Base-by-base conservation (phyloP, 257 asterid genomes). In the Solanum medicagineum region DNA sequence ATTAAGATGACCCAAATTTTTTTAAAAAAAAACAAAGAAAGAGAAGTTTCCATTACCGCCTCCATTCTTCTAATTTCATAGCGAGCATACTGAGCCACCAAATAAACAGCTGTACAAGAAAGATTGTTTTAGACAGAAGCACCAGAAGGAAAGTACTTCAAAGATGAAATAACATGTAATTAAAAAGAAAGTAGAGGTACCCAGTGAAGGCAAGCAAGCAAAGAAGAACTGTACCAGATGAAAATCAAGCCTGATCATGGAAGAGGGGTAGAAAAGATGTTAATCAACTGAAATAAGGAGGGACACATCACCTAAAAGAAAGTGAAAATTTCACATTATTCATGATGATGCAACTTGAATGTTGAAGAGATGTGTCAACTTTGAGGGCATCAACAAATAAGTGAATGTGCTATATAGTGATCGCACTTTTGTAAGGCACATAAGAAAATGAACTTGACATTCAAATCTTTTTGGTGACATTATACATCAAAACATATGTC, bases 31-130 rank as follows among this genome's bases (percentile, higher is more conserved):
- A 47, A 22, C 42, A 74, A 82, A 62, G n/a, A 7, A 70, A 20
- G 32, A 6, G 54, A 80, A 65, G 65, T 87, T 87, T 59, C 79
- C 86, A 75, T 92, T 92, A 95, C 98, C 92, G 92, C 96, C 20
- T 97, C 99, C 99, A 95, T 97, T 91, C 91, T 95, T 84, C 93
- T 88, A 97, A 95, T 97, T 83, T 95, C 99, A 62, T 92, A 86
- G 85, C 98, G 98, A 87, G 99, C 98, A 92, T 97, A 95, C 84
- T 85, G 97, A 80, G 98, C 98, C 51, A 97, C 98, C 87, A 95
- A 94, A 90, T 92, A 97, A 84, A 97, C 98, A 86, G 98, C 98
- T 96, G 99, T 80, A 88, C 85, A 90, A 84, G 87, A 85, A 70
- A 87, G 63, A 3, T 81, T 14, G 51, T 62, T 83, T 79, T 66